Evolutionary conservation across 768 basidiomycete species (phyloP).

Genomic region (Xerocomellus dryophilus): DNA sequence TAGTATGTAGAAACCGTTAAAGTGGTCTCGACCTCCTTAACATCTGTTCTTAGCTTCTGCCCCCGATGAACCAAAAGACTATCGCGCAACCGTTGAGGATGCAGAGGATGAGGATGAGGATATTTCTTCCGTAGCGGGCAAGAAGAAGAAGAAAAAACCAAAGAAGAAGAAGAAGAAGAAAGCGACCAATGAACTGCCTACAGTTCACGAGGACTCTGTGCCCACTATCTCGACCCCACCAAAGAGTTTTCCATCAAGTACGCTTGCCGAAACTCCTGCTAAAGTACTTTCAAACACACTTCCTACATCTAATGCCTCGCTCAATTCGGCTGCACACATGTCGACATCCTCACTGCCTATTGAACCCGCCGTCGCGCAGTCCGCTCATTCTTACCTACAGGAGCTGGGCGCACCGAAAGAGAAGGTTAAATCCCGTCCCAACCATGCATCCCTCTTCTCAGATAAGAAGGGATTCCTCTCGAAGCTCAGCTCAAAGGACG

Average conservation of each 20-base stretch:
- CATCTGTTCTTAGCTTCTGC: constrained; percentile 7
- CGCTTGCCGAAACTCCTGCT: constrained; percentile 26
- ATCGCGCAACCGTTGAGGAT: constrained; percentile 59
- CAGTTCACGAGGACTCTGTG: constrained; percentile 22
- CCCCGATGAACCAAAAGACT: constrained; percentile 34
- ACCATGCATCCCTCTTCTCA: constrained; percentile 51
- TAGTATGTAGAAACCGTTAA: constrained; percentile 7
- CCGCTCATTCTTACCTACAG: constrained; percentile 67
- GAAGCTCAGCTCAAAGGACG: constrained; percentile 39
- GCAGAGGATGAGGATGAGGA: constrained; percentile 68
- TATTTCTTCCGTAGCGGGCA: constrained; percentile 29
- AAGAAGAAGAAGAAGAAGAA: constrained; percentile 77
- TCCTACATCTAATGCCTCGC: constrained; percentile 15
- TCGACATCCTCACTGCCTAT: constrained; percentile 44
- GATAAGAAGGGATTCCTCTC: constrained; percentile 48
- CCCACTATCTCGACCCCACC: constrained; percentile 17
- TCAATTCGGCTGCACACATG: constrained; percentile 24
- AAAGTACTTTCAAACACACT: constrained; percentile 8
- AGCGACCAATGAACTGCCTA: constrained; percentile 11
- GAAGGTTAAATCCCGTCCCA: constrained; percentile 70
- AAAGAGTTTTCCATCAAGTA: constrained; percentile 15
- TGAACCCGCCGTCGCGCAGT: constrained; percentile 57
- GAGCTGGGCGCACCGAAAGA: constrained; percentile 48
- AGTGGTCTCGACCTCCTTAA: background rate
- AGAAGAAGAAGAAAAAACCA: constrained; percentile 63